A percentile compares a stretch with the other conserved stretches of the same genome.
Evolutionary conservation across 2,329 filamentous ascomycete species (phyloP).

Genomic region (Venturia effusa): DNA sequence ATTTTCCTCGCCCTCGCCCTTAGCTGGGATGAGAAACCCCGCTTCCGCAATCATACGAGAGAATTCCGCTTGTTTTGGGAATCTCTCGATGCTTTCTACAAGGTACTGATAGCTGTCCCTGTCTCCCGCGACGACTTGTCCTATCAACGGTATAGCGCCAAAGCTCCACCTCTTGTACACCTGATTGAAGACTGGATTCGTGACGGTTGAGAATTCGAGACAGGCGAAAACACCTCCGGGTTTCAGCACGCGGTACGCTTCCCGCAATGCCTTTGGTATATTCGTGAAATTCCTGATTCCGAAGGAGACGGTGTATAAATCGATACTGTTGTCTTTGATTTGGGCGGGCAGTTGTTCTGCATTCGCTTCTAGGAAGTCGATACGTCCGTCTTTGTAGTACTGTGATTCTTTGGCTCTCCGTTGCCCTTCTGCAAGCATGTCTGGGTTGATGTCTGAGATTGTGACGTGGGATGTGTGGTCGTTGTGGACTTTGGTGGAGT

Average conservation of each 20-base stretch:
- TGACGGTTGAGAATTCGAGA: conserved; percentile 86
- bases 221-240: conserved; percentile 95
- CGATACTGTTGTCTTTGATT: conserved; percentile 62
- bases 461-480: conserved; percentile 76
- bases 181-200: conserved; percentile 65
- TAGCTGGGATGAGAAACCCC: conserved; percentile 70
- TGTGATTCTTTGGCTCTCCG: conserved; percentile 60
- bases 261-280: conserved; percentile 69
- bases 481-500: conserved; percentile 68
- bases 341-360: conserved; percentile 57
- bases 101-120: conserved; percentile 96
- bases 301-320: conserved; percentile 95
- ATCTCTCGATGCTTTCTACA: conserved; percentile 92
- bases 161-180: conserved; percentile 96
- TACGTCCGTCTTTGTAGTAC: conserved; percentile 42
- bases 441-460: conserved; percentile 89
- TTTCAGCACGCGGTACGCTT: conserved; percentile 81
- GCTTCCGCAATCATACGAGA: conserved; percentile 71
- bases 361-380: conserved; percentile 81
- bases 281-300: conserved; percentile 96
- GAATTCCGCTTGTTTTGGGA: conserved; percentile 79
- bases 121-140: conserved; percentile 87
- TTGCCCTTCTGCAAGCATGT: conserved; percentile 83
- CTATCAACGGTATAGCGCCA: conserved; percentile 84
- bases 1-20: conserved; percentile 22